Evolutionary conservation across 495 filamentous ascomycete species (phyloP).

Genomic region (Neurospora sublineolata): DNA sequence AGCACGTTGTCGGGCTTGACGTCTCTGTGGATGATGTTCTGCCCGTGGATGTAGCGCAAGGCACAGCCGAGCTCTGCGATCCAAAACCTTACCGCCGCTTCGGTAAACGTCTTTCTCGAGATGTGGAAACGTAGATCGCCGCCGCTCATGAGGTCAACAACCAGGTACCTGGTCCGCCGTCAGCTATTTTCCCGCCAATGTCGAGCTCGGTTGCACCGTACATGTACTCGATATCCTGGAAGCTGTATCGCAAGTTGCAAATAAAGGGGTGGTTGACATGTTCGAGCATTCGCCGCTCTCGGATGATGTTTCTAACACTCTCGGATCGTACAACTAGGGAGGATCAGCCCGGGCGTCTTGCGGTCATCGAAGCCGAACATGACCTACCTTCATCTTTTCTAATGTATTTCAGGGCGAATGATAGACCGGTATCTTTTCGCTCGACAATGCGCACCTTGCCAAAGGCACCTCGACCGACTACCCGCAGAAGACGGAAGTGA

Average conservation of each 20-base stretch:
- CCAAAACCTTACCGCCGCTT: constrained; percentile 95
- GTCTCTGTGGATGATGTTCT: constrained; percentile 91
- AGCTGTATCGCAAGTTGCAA: constrained; percentile 97
- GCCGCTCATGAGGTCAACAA: constrained; percentile 96
- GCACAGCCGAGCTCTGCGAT: constrained; percentile 89
- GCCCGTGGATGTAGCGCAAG: constrained; percentile 77
- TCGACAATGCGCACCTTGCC: constrained; percentile 98
- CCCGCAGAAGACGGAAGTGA: constrained; percentile 87
- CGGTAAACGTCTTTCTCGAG: constrained; percentile 92
- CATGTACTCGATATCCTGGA: constrained; percentile 99
- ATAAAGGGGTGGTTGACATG: constrained; percentile 96
- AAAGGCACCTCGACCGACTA: constrained; percentile 95
- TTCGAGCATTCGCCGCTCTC: constrained; percentile 94
- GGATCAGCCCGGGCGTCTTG: no score
- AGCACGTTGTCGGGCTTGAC: constrained; percentile 96
- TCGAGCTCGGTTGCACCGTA: constrained; percentile 34
- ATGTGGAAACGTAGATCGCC: constrained; percentile 97
- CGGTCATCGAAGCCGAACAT: neutral
- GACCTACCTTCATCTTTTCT: constrained; percentile 92
- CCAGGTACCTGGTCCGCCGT: constrained; percentile 62
- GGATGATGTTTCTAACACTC: constrained; percentile 94
- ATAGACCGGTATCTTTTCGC: constrained; percentile 80
- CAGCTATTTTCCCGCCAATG: neutral
- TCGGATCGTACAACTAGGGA: constrained; percentile 82
- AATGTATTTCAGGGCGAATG: constrained; percentile 96